These are phyloP conservation scores for Biscogniauxia mediterranea DNA, from an alignment of 2,329 filamentous ascomycete genomes.

Conservation along the genomic window DNA sequence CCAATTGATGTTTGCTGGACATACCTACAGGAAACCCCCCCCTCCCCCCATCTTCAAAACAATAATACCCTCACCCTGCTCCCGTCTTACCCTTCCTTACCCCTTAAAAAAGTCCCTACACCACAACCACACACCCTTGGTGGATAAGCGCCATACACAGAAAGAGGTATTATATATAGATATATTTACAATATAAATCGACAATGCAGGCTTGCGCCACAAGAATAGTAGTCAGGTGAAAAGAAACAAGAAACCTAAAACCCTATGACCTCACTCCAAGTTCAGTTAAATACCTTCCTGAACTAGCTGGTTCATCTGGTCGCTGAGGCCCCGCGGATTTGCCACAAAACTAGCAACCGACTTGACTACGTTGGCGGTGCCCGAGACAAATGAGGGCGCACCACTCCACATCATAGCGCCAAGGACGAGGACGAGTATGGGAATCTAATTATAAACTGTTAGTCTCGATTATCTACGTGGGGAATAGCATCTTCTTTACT, in stretches of 20 bases:
- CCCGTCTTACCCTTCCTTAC: too few species aligned
- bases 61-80: too few species aligned
- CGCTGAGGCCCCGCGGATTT: slow-evolving; percentile 20
- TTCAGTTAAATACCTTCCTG: slow-evolving; percentile 10
- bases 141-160: not conserved
- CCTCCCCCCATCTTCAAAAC: too few species aligned
- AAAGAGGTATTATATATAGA: not conserved
- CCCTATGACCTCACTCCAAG: not conserved
- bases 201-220: not conserved
- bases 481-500: slow-evolving; percentile 4
- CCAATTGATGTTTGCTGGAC: too few species aligned
- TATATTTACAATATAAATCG: not conserved
- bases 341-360: slow-evolving; percentile 14
- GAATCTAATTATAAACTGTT: slow-evolving; percentile 31
- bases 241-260: not conserved
- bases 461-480: slow-evolving; percentile 6
- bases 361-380: slow-evolving; percentile 15
- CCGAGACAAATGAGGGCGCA: slow-evolving; percentile 26
- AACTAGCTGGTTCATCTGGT: slow-evolving; percentile 11
- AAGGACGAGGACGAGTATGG: slow-evolving; percentile 36
- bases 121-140: not conserved
- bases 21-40: too few species aligned
- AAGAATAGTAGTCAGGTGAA: not conserved
- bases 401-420: slow-evolving; percentile 36
- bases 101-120: not conserved